These are phyloP conservation scores for Ascochyta clinopodiicola DNA, from an alignment of 2,329 filamentous ascomycete genomes.

Conservation along the genomic window DNA sequence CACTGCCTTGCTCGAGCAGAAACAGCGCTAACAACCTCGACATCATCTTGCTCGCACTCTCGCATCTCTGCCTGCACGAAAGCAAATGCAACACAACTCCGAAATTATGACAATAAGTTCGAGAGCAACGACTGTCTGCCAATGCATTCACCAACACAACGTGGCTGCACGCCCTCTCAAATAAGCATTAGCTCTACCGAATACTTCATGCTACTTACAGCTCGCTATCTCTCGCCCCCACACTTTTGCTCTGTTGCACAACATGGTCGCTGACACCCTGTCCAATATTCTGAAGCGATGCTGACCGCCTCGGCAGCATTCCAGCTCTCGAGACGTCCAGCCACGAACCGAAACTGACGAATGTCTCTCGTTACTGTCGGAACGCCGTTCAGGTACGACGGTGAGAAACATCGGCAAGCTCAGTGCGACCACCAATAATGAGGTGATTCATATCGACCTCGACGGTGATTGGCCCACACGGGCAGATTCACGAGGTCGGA, in stretches of 20 bases:
- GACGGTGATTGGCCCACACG: slow-evolving; percentile 3
- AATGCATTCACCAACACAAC: background rate
- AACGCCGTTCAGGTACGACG: slow-evolving; percentile 15
- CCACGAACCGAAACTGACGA: slow-evolving; percentile 13
- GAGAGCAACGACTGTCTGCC: background rate
- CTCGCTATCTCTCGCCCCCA: background rate
- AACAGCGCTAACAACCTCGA: background rate
- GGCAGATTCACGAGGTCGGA: background rate
- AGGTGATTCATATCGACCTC: background rate
- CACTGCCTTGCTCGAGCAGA: background rate
- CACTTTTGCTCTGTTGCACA: background rate
- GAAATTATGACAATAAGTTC: no score
- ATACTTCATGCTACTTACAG: background rate
- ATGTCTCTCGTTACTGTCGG: slow-evolving; percentile 13
- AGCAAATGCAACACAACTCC: no score
- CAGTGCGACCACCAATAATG: slow-evolving; percentile 4
- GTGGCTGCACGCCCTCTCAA: background rate
- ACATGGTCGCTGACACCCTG: background rate
- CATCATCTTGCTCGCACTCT: no score
- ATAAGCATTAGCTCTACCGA: background rate
- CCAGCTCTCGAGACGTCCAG: slow-evolving; percentile 9
- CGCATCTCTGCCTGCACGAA: no score
- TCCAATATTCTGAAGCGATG: slow-evolving; percentile 4
- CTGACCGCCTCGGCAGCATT: slow-evolving; percentile 17
- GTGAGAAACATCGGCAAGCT: slow-evolving; percentile 14